Evolutionary conservation across 2,329 filamentous ascomycete genomes (phyloP).

Genomic region (Cladosporium oxysporum): DNA sequence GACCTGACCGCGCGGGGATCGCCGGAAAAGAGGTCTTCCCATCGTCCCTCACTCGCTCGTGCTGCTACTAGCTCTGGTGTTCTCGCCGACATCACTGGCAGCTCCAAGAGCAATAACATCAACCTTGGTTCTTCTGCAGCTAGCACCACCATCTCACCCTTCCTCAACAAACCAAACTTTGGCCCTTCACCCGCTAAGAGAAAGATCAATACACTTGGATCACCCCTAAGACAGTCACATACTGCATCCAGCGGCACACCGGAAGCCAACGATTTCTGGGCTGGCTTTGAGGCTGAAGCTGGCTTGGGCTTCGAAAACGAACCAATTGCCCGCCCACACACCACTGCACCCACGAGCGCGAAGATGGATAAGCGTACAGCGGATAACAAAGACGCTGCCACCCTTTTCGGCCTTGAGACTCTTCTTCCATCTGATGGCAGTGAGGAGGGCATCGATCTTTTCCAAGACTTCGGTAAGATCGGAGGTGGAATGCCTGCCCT

Average conservation of each 20-base stretch:
- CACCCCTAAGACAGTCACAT: slow-evolving; percentile 35
- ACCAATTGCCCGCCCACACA: slow-evolving; percentile 21
- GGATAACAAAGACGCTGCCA: slow-evolving; percentile 50
- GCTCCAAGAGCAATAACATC: slow-evolving; percentile 52
- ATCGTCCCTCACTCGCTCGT: slow-evolving; percentile 63
- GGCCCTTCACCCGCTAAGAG: slow-evolving; percentile 32
- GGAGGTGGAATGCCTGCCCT: slow-evolving; percentile 43
- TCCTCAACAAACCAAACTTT: slow-evolving; percentile 29
- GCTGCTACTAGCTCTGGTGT: slow-evolving; percentile 63
- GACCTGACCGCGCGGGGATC: slow-evolving; percentile 59
- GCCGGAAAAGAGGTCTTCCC: slow-evolving; percentile 64
- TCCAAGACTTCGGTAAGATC: slow-evolving; percentile 76
- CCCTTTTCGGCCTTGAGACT: slow-evolving; percentile 54
- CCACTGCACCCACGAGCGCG: slow-evolving; percentile 2
- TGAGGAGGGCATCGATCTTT: slow-evolving; percentile 66
- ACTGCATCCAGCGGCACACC: slow-evolving; percentile 25
- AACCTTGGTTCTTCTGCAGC: slow-evolving; percentile 27
- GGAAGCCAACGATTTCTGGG: slow-evolving; percentile 14
- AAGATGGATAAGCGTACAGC: slow-evolving; percentile 4
- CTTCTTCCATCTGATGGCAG: slow-evolving; percentile 59
- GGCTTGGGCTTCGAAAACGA: slow-evolving; percentile 28
- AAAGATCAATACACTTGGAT: slow-evolving; percentile 31
- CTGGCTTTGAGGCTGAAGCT: slow-evolving; percentile 2
- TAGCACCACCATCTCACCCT: slow-evolving; percentile 35
- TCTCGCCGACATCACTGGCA: slow-evolving; percentile 62